A percentile compares a stretch with the other conserved stretches of the same genome.
phyloP scores from a whole-genome alignment of 768 basidiomycete species.

The Leccinellum rugosiceps region DNA sequence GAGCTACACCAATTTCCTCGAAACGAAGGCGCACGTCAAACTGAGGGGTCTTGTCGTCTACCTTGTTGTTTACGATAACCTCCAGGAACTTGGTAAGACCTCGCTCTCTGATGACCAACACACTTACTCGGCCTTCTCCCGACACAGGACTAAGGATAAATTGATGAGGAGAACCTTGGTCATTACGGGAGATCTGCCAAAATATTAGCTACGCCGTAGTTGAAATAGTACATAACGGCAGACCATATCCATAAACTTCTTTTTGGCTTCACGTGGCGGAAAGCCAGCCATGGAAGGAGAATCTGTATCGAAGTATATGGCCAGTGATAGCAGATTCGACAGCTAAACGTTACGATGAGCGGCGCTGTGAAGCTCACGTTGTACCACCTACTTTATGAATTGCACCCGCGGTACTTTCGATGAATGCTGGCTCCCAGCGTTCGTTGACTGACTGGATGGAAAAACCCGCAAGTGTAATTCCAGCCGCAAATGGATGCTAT shows the following conservation, averaged over 20 bases:
- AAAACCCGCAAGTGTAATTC: constrained; percentile 84
- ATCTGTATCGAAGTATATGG: constrained; percentile 95
- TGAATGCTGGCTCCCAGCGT: constrained; percentile 87
- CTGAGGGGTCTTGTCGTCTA: constrained; percentile 70
- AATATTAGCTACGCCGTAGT: constrained; percentile 2
- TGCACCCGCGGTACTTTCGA: constrained; percentile 80
- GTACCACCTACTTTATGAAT: constrained; percentile 74
- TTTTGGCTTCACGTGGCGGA: constrained; percentile 59
- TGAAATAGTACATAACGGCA: constrained; percentile 1
- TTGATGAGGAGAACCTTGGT: constrained; percentile 58
- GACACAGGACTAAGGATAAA: constrained; percentile 95
- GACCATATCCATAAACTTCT: constrained; percentile 75
- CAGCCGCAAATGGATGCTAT: constrained; percentile 93
- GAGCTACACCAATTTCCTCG: constrained; percentile 86
- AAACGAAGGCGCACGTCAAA: constrained; percentile 87
- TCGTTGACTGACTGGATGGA: constrained; percentile 86
- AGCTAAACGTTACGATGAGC: constrained; percentile 48
- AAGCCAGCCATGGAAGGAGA: constrained; percentile 72
- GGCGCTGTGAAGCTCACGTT: not conserved
- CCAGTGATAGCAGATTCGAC: constrained; percentile 80
- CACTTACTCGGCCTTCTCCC: constrained; percentile 81
- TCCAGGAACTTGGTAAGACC: constrained; percentile 27
- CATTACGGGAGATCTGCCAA: constrained; percentile 50
- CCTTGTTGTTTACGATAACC: constrained; percentile 80
- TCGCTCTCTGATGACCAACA: not conserved